Evolutionary conservation across 176 grass and related monocot species (phyloP).

Genomic region (Rhynchospora pubera): DNA sequence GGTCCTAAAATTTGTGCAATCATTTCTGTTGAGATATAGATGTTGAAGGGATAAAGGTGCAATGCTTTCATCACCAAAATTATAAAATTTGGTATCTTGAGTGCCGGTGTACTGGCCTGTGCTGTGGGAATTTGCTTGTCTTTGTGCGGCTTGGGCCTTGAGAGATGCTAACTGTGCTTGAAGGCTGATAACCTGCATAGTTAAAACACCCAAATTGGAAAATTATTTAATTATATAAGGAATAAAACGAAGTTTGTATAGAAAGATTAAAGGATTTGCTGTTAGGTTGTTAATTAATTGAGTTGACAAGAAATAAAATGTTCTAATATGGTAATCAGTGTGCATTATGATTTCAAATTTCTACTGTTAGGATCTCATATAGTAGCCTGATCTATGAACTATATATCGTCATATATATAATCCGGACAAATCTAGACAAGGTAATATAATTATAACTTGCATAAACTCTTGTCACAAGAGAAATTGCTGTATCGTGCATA

Average conservation of each 20-base stretch:
- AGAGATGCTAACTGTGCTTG: slow-evolving; percentile 24
- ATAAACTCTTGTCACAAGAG: background rate
- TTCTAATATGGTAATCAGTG: background rate
- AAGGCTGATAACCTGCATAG: slow-evolving; percentile 19
- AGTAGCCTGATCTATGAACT: background rate
- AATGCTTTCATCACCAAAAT: background rate
- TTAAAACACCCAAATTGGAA: background rate
- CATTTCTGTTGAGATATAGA: slow-evolving; percentile 4
- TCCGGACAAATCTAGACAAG: background rate
- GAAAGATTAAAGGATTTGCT: background rate
- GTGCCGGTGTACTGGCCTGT: background rate
- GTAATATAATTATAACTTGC: background rate
- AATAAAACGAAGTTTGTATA: background rate
- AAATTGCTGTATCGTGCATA: background rate
- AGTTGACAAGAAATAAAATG: background rate
- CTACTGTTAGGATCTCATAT: background rate
- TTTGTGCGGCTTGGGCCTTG: slow-evolving; percentile 15
- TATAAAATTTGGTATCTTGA: slow-evolving; percentile 12
- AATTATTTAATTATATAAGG: too few species aligned
- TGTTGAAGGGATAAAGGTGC: background rate
- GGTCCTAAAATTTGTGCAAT: background rate
- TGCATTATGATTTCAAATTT: background rate
- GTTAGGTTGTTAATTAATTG: background rate
- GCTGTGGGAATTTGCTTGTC: background rate
- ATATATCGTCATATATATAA: too few species aligned